Base-by-base conservation (phyloP, 306 rosid species). In the Elaeagnus macrophylla region DNA sequence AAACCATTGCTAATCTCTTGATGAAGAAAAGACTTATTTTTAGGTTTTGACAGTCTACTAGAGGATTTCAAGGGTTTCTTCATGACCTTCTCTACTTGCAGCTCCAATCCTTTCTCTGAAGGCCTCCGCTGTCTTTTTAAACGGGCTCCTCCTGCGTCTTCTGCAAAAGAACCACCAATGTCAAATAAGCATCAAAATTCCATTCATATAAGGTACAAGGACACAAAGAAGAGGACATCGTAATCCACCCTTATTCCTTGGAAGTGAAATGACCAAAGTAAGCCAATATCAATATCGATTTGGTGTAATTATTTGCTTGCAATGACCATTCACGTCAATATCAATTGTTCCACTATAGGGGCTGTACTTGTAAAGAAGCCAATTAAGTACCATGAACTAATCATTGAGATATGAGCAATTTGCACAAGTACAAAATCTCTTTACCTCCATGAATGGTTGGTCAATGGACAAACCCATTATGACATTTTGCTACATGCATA, bases 91-190 rank as follows among this genome's bases (percentile, higher is more conserved):
- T 88, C 94, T 5, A 83, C 94, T 77, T 88, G 96, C 79, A 84
- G 71, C 65, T 82, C 96, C 73, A 88, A 65, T 62, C 83, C 86
- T 71, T 84, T 88, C 74, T 88, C 96, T 0, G 96, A 84, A n/a
- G 94, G 94, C 57, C 74, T 88, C 46, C 94, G 78, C 64, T 76
- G 84, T 64, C 96, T 73, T 77, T 79, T 88, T 68, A 77, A 6
- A 37, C 74, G 74, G 4, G 79, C 44, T 48, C 79, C 86, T 48
- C 75, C 90, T 45, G 82, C 67, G 44, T 80, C 95, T 62, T 85
- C 95, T 70, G 71, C 57, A 63, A 70, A n/a, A 64, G 16, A 53
- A 14, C 66, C 54, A 39, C 59, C 55, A 60, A 25, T n/a, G 37
- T 47, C 41, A 52, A 54, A 53, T 47, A 62, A 7, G 54, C 67